Evolutionary conservation across 306 rosid species (phyloP), one percentile per base, ranked within the genome.

Genomic region (Fragaria vesca): DNA sequence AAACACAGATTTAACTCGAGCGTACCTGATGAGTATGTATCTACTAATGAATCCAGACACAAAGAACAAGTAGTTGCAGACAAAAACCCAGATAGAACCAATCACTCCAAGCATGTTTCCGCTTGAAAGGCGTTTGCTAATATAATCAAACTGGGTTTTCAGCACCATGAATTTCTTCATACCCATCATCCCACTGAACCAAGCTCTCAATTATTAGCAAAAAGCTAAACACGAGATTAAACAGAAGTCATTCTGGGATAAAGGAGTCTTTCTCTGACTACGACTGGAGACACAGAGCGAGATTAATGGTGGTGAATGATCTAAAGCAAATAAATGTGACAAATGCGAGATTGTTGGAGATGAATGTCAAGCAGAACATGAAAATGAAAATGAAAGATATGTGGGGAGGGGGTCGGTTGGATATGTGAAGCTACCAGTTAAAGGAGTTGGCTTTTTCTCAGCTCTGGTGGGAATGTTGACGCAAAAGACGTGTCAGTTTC

Each of bases 321-420:
- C 51, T 65, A 28, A 11, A 78, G 61, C 57, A 30, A 18, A 63
- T 28, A 15, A 17, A 17, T 32, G 70, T 28, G 47, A 0, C 38
- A 7, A 24, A 4, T 24, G 82, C 93, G 86, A 76, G 80, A 90
- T 88, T 87, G 79, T 71, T 66, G 97, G 94, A 83, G 90, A 81
- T 78, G 88, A 43, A 66, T 38, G 71, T 84, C 79, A 76, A 78
- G 79, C 20, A 36, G 77, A 74, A 78, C 5, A 52, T 48, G 61
- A 71, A 20, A 71, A 32, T 17, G 18, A 51, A 51, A 32, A 18
- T 17, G 48, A 8, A 70, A 47, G 20, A 30, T 5, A 4, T 36
- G n/a, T 52, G 34, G 50, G 1, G 43, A 48, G 26, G 45, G 67
- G 69, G 42, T 58, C 12, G 69, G 30, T 74, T 74, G 43, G 69